Evolutionary conservation across 441 rosid species (phyloP).

Genomic region (Aleurites moluccanus): DNA sequence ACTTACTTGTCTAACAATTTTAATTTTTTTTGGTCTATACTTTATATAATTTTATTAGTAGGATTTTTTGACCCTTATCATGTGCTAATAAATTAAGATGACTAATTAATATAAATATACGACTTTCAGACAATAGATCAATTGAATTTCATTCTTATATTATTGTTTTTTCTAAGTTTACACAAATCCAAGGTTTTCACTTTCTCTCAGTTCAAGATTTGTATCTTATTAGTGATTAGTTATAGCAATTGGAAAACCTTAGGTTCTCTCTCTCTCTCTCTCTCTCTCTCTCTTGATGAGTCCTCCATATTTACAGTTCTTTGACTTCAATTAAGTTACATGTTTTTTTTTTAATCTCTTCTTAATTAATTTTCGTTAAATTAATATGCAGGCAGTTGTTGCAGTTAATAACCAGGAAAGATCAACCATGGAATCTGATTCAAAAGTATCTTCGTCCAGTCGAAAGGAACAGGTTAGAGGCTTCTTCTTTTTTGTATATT

Average conservation of each 20-base stretch:
- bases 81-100: not conserved
- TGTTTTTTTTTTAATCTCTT: not conserved
- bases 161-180: not conserved
- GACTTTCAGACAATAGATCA: not conserved
- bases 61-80: not conserved
- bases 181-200: not conserved
- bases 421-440: slow-evolving; percentile 30
- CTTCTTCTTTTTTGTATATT: not conserved
- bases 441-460: slow-evolving; percentile 38
- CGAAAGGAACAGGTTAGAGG: slow-evolving; percentile 32
- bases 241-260: not conserved
- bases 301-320: not conserved
- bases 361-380: not conserved
- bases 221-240: not conserved
- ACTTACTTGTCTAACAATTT: slow-evolving; percentile 8
- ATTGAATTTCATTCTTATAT: not conserved
- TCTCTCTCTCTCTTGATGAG: not conserved
- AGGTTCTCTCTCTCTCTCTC: no score
- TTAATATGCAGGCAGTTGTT: slow-evolving; percentile 18
- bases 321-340: not conserved
- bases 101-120: no score
- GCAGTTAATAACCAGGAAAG: slow-evolving; percentile 20
- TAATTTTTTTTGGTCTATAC: not conserved
- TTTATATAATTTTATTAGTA: not conserved
- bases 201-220: not conserved